Conservation (phyloP, 257 asterid species). For the Primulina eburnea region DNA sequence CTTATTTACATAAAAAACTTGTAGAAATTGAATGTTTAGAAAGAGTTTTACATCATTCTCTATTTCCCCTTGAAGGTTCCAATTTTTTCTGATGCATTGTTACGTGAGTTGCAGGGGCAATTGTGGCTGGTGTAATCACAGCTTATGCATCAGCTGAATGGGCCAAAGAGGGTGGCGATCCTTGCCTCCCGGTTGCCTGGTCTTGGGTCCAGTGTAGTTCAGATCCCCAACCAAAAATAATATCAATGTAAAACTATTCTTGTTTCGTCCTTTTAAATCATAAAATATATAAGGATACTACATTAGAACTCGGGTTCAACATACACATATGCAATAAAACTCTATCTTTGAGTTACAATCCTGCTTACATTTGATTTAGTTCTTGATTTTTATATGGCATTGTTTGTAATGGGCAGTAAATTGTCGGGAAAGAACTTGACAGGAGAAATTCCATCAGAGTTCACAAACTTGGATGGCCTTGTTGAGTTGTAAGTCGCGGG, state of each 20-base stretch:
- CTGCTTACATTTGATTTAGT: conserved; percentile 14
- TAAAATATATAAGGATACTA: background rate
- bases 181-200: conserved; percentile 94
- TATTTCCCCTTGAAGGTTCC: conserved; percentile 9
- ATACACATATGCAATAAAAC: background rate
- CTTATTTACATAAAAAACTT: background rate
- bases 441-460: conserved; percentile 44
- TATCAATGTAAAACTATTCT: conserved; percentile 49
- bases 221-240: conserved; percentile 72
- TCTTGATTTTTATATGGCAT: background rate
- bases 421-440: conserved; percentile 54
- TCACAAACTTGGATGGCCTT: conserved; percentile 41
- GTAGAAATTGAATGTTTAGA: background rate
- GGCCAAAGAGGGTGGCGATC: conserved; percentile 97
- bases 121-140: conserved; percentile 48
- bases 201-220: conserved; percentile 86
- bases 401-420: conserved; percentile 52
- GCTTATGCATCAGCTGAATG: conserved; percentile 52
- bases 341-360: conserved; percentile 1
- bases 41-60: conserved; percentile 9
- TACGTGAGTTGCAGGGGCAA: conserved; percentile 52
- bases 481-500: conserved; percentile 46
- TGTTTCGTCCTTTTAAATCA: background rate
- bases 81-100: conserved; percentile 15
- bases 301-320: background rate